phyloP scores from a whole-genome alignment of 2,329 filamentous ascomycete species.

The Aspergillus latus region DNA sequence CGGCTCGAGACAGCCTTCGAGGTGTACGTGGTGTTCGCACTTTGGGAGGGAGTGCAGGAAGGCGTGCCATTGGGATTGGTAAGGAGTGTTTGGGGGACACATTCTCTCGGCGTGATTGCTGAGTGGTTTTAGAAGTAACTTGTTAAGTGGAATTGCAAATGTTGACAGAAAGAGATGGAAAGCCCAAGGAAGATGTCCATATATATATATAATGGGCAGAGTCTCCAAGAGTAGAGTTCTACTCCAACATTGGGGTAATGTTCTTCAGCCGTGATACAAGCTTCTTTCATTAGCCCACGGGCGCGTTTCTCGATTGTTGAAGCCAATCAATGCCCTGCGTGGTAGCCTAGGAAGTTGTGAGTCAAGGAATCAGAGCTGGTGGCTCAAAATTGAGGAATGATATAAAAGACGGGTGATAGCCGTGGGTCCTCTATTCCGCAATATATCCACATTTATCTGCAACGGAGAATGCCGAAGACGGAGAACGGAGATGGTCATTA shows the following conservation, averaged over 20 bases:
- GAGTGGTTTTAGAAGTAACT: background rate
- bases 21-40: conserved; percentile 78
- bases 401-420: background rate
- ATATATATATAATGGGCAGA: background rate
- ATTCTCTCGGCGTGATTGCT: background rate
- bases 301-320: background rate
- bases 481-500: conserved; percentile 10
- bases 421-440: conserved; percentile 1
- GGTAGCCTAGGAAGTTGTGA: background rate
- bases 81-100: conserved; percentile 51
- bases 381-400: conserved; percentile 3
- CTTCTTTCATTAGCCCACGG: background rate
- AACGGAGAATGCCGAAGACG: conserved; percentile 12
- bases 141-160: background rate
- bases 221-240: background rate
- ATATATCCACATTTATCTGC: conserved; percentile 6
- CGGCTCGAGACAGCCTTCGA: conserved; percentile 73
- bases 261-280: background rate
- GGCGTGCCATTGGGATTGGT: conserved; percentile 50
- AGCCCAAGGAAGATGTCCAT: background rate
- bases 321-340: background rate
- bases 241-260: background rate
- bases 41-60: conserved; percentile 70
- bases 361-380: background rate
- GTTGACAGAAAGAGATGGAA: background rate